Percentiles rank a stretch among this genome's conserved stretches.
These are phyloP conservation scores for Cryphonectria japonica DNA, from an alignment of 2,329 filamentous ascomycete species.

Conservation along the genomic window DNA sequence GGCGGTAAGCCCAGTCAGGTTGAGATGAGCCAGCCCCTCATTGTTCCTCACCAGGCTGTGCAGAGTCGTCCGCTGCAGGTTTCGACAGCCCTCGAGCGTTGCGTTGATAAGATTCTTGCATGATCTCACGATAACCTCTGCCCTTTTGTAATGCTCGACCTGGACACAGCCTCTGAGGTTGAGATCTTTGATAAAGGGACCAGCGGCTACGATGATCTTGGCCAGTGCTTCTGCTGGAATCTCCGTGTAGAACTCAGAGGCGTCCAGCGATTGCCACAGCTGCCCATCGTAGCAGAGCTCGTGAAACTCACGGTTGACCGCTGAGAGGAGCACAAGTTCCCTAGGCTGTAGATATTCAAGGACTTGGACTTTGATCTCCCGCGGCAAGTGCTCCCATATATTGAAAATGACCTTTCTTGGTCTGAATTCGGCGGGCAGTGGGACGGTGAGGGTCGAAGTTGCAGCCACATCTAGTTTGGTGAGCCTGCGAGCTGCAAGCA, in stretches of 20 bases:
- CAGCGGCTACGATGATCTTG: conserved; percentile 82
- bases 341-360: conserved; percentile 77
- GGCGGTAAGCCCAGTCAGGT: conserved; percentile 78
- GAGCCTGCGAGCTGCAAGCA: conserved; percentile 59
- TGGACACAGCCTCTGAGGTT: conserved; percentile 93
- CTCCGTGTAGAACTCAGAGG: conserved; percentile 82
- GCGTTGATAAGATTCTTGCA: conserved; percentile 88
- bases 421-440: conserved; percentile 67
- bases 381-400: conserved; percentile 81
- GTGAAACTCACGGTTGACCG: conserved; percentile 78
- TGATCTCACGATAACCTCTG: conserved; percentile 76
- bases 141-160: conserved; percentile 77
- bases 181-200: conserved; percentile 87
- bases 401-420: conserved; percentile 55
- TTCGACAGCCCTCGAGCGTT: conserved; percentile 86
- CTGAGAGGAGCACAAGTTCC: conserved; percentile 78
- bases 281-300: conserved; percentile 92
- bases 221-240: conserved; percentile 84
- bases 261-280: conserved; percentile 84
- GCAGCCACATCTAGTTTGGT: conserved; percentile 49
- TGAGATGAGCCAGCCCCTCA: conserved; percentile 77
- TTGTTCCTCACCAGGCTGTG: conserved; percentile 78
- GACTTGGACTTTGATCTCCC: conserved; percentile 79
- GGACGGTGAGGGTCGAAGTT: conserved; percentile 47
- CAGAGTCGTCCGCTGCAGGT: conserved; percentile 77